Percentiles rank a stretch among this genome's conserved stretches.
Evolutionary conservation across 2,329 filamentous ascomycete species (phyloP).

Genomic region (Zelopaecilomyces penicillatus): DNA sequence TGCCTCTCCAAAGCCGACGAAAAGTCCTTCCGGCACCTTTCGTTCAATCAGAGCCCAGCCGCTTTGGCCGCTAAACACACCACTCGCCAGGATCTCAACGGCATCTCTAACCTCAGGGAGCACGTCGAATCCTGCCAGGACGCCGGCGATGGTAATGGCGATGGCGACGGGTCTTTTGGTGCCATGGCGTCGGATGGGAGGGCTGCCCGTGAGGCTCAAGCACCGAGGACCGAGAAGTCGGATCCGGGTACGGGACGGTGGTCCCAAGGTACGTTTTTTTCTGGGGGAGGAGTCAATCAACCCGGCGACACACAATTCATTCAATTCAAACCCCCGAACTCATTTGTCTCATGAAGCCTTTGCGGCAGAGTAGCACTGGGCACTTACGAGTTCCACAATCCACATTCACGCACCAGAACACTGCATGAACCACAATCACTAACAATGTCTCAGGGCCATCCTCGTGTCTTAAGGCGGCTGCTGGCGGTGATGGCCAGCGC

Average conservation of each 20-base stretch:
- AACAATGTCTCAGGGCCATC: slow-evolving; percentile 16
- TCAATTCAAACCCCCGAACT: too few relatives aligned
- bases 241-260: slow-evolving; percentile 21
- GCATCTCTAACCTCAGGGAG: slow-evolving; percentile 43
- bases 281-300: too few relatives aligned
- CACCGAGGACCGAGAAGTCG: slow-evolving; percentile 7
- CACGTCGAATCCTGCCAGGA: slow-evolving; percentile 29
- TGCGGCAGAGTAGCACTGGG: too few relatives aligned
- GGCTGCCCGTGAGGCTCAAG: slow-evolving; percentile 3
- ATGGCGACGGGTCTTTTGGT: slow-evolving; percentile 7
- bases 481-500: slow-evolving; percentile 34
- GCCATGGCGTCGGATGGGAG: slow-evolving; percentile 17
- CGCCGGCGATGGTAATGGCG: slow-evolving; percentile 19
- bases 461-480: slow-evolving; percentile 22
- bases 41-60: slow-evolving; percentile 47
- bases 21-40: slow-evolving; percentile 35
- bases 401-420: too few relatives aligned
- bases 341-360: too few relatives aligned
- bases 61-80: slow-evolving; percentile 40
- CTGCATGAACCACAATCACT: neutral
- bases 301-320: too few relatives aligned
- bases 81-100: slow-evolving; percentile 47
- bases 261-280: slow-evolving; percentile 18
- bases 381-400: too few relatives aligned
- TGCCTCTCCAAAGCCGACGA: slow-evolving; percentile 48